Evolutionary conservation across 2,329 filamentous ascomycete genomes (phyloP).

Genomic region (Fusarium sp.): DNA sequence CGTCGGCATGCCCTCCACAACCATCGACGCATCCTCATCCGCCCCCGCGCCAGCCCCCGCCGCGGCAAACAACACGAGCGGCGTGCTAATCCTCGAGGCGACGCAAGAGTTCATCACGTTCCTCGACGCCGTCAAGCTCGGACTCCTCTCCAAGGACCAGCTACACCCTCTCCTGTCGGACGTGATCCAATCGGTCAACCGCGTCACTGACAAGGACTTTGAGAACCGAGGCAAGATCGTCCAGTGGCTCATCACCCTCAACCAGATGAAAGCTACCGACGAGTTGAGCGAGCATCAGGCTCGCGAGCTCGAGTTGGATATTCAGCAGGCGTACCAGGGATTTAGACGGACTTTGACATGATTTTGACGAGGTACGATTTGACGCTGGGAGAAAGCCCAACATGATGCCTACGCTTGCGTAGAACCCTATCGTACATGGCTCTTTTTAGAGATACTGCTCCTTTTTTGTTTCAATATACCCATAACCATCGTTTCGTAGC

Average conservation of each 20-base stretch:
- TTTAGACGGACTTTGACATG: constrained; percentile 81
- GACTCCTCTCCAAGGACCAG: constrained; percentile 91
- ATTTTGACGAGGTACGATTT: constrained; percentile 19
- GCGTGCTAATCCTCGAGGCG: constrained; percentile 80
- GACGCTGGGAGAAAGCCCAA: neutral
- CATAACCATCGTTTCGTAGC: constrained; percentile 17
- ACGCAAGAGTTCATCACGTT: constrained; percentile 99
- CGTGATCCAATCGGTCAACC: constrained; percentile 96
- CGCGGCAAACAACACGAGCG: constrained; percentile 59
- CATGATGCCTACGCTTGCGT: constrained; percentile 19
- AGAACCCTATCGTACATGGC: neutral
- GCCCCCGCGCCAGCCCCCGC: constrained; percentile 55
- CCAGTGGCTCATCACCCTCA: constrained; percentile 95
- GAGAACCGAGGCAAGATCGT: constrained; percentile 97
- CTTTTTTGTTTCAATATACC: constrained; percentile 37
- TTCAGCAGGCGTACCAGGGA: constrained; percentile 91
- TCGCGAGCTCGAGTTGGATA: constrained; percentile 88
- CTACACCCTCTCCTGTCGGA: constrained; percentile 95
- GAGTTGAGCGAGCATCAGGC: constrained; percentile 87
- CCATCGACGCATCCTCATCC: constrained; percentile 64
- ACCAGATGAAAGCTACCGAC: constrained; percentile 96
- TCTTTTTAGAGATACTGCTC: constrained; percentile 16
- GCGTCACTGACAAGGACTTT: constrained; percentile 94
- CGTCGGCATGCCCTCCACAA: constrained; percentile 89
- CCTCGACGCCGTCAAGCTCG: constrained; percentile 90